Conservation (phyloP, 2,329 filamentous ascomycete genomes). For the Cyclaneusma minus region DNA sequence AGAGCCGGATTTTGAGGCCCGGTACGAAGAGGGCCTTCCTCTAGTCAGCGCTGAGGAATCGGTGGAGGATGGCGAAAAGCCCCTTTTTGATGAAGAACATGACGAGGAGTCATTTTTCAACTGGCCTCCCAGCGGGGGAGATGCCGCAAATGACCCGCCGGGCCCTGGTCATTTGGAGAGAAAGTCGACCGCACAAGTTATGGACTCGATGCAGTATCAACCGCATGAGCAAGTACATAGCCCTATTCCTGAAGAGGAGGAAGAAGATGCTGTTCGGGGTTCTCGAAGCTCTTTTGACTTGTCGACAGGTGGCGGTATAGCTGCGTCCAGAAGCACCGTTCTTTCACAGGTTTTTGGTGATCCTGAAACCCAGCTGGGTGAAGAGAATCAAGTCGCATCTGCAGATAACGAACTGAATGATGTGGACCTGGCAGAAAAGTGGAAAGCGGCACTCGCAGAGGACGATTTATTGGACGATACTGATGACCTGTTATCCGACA, state of each 20-base stretch:
- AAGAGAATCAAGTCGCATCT: slow-evolving; percentile 11
- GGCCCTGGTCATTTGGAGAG: slow-evolving; percentile 32
- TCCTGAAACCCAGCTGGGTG: slow-evolving; percentile 18
- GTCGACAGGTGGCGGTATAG: slow-evolving; percentile 12
- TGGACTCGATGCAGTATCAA: slow-evolving; percentile 31
- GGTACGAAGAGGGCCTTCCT: slow-evolving; percentile 57
- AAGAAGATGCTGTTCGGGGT: slow-evolving; percentile 3
- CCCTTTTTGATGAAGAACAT: slow-evolving; percentile 25
- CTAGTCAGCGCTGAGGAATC: too few relatives aligned
- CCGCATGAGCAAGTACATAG: slow-evolving; percentile 9
- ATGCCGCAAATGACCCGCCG: slow-evolving; percentile 13
- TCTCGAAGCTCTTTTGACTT: slow-evolving; percentile 8
- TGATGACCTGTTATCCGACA: slow-evolving; percentile 44
- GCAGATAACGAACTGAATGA: slow-evolving; percentile 2
- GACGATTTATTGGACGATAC: slow-evolving; percentile 45
- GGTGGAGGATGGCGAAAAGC: too few relatives aligned
- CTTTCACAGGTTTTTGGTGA: slow-evolving; percentile 12
- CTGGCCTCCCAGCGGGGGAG: slow-evolving; percentile 4
- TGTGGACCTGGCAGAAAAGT: slow-evolving; percentile 60
- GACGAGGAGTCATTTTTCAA: slow-evolving; percentile 47
- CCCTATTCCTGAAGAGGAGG: slow-evolving; percentile 7
- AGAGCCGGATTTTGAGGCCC: slow-evolving; percentile 33
- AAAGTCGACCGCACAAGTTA: slow-evolving; percentile 55
- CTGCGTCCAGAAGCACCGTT: slow-evolving; percentile 13
- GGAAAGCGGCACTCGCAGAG: slow-evolving; percentile 68